Conservation (phyloP, 257 asterid genomes). For the Anisodus acutangulus region DNA sequence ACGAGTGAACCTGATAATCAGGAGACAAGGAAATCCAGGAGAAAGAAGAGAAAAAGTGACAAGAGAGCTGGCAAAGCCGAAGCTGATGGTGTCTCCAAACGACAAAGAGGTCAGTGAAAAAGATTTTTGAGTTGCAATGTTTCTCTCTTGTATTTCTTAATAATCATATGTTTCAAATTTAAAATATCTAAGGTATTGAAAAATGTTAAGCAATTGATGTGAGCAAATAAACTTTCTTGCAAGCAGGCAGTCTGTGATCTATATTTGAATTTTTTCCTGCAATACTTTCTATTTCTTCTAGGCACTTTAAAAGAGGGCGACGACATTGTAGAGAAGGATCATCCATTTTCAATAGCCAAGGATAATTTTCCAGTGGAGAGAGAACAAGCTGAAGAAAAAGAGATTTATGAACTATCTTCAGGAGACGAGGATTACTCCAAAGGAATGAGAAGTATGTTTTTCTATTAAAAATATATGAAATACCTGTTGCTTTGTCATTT, state of each 20-base stretch:
- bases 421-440: conserved; percentile 81
- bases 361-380: conserved; percentile 44
- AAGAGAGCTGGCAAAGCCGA: conserved; percentile 33
- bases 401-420: conserved; percentile 73
- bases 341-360: conserved; percentile 36
- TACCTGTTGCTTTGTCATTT: background rate
- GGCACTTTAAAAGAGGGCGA: conserved; percentile 54
- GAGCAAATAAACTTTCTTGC: background rate
- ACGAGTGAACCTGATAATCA: conserved; percentile 36
- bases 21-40: conserved; percentile 42
- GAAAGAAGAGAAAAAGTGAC: conserved; percentile 48
- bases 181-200: background rate
- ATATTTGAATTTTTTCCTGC: background rate
- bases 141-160: background rate
- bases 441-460: conserved; percentile 87
- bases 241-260: background rate
- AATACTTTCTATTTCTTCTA: conserved; percentile 29
- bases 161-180: background rate
- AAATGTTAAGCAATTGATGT: background rate
- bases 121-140: background rate
- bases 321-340: conserved; percentile 47
- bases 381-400: conserved; percentile 51
- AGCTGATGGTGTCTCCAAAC: conserved; percentile 36
- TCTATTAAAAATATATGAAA: background rate
- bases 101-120: conserved; percentile 40